These are phyloP conservation scores for Fusarium subglutinans DNA, from an alignment of 2,329 filamentous ascomycete genomes.

Conservation along the genomic window DNA sequence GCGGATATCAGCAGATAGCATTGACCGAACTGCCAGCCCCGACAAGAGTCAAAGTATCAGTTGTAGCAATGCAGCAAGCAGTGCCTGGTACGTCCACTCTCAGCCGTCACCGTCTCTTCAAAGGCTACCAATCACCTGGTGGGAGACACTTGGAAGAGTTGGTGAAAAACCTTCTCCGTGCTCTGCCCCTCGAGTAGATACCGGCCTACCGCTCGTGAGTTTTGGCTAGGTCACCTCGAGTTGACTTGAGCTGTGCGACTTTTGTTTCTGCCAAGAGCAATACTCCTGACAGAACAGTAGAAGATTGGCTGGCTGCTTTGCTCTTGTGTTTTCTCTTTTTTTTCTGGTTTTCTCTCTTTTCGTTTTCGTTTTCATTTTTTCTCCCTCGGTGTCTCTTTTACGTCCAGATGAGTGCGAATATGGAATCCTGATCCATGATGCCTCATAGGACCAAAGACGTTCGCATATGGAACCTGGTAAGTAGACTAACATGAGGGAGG, in stretches of 20 bases:
- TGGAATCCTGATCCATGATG: too few species aligned
- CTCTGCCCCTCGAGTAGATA: background rate
- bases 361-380: background rate
- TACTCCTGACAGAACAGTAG: background rate
- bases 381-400: background rate
- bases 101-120: background rate
- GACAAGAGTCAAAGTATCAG: background rate
- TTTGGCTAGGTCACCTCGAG: background rate
- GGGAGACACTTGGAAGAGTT: background rate
- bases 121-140: background rate
- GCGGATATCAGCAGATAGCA: background rate
- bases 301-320: background rate
- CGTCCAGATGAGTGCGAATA: background rate
- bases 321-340: background rate
- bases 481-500: background rate
- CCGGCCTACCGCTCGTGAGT: background rate
- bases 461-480: background rate
- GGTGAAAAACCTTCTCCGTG: background rate
- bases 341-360: background rate
- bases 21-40: background rate
- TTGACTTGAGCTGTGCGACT: background rate
- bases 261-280: background rate
- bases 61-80: background rate
- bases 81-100: background rate
- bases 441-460: background rate